Evolutionary conservation across 495 filamentous ascomycete genomes (phyloP).

Genomic region (Rhizodiscina lignyota): DNA sequence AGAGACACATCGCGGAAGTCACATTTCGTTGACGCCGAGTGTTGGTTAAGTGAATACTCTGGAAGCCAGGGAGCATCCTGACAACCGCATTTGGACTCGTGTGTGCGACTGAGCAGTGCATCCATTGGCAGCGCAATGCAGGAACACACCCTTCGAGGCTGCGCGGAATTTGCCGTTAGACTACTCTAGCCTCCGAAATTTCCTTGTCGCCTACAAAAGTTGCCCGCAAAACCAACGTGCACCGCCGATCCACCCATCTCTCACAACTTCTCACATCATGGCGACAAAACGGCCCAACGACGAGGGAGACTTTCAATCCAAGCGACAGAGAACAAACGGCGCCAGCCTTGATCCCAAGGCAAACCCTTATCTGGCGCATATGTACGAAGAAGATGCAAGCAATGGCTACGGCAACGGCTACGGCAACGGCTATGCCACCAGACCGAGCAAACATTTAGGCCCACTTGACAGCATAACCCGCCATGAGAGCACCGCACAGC

Average conservation of each 20-base stretch:
- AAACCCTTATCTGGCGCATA: slow-evolving; percentile 88
- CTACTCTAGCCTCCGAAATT: too few relatives aligned
- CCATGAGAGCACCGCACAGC: slow-evolving; percentile 63
- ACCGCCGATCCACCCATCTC: slow-evolving; percentile 26
- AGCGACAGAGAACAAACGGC: slow-evolving; percentile 28
- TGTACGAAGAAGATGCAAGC: slow-evolving; percentile 37
- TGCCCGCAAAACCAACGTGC: not conserved
- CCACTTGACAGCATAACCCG: slow-evolving; percentile 54
- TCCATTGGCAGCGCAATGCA: too few relatives aligned
- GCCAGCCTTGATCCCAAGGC: slow-evolving; percentile 33
- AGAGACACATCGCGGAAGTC: too few relatives aligned
- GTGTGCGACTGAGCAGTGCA: too few relatives aligned
- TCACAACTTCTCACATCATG: slow-evolving; percentile 7
- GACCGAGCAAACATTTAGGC: slow-evolving; percentile 21
- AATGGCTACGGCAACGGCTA: slow-evolving; percentile 24
- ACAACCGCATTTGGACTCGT: too few relatives aligned
- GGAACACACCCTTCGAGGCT: too few relatives aligned
- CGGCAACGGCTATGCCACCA: slow-evolving; percentile 10
- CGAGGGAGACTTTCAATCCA: slow-evolving; percentile 14
- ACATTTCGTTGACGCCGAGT: too few relatives aligned
- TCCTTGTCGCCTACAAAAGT: too few relatives aligned
- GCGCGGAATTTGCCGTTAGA: too few relatives aligned
- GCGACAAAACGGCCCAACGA: too few relatives aligned
- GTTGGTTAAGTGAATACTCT: too few relatives aligned
- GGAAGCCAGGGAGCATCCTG: too few relatives aligned